Evolutionary conservation across 805 yeast genomes (phyloP).

Genomic region (Suhomyces faveliae): DNA sequence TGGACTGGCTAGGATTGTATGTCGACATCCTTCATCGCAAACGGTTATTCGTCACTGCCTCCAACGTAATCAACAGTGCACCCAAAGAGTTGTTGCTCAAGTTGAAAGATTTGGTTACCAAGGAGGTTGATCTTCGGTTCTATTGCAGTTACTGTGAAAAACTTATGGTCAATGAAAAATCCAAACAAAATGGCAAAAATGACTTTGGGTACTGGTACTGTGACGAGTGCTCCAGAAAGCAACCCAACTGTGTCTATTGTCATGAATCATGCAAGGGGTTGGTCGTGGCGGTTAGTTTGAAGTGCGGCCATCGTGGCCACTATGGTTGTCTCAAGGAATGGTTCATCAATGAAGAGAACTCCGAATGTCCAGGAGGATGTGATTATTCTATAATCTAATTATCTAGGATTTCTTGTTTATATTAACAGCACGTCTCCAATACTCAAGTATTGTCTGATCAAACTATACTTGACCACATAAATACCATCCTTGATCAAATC

Average conservation of each 20-base stretch:
- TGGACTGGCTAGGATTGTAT: conserved; percentile 58
- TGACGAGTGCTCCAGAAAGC: conserved; percentile 59
- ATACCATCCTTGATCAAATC: conserved; percentile 60
- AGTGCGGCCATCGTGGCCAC: conserved; percentile 89
- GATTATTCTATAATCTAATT: conserved; percentile 22
- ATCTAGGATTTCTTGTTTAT: too few species aligned
- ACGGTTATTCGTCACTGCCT: conserved; percentile 55
- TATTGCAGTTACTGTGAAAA: conserved; percentile 63
- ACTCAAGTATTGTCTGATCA: conserved; percentile 29
- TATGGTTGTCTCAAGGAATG: conserved; percentile 74
- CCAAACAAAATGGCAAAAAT: conserved; percentile 33
- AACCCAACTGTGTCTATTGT: conserved; percentile 75
- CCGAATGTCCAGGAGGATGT: conserved; percentile 82
- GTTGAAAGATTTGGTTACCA: conserved; percentile 32
- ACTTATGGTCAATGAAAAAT: conserved; percentile 56
- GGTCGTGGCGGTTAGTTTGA: conserved; percentile 52
- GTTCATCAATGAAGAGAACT: conserved; percentile 63
- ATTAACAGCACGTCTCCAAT: conserved; percentile 40
- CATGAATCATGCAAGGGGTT: conserved; percentile 74
- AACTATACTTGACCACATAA: conserved; percentile 68
- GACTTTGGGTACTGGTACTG: conserved; percentile 83
- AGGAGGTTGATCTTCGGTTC: conserved; percentile 39
- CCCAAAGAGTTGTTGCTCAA: conserved; percentile 28
- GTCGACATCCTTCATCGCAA: conserved; percentile 52
- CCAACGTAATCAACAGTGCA: conserved; percentile 49